Conservation (phyloP, 2,329 filamentous ascomycete species). For the Fusarium sp. region DNA sequence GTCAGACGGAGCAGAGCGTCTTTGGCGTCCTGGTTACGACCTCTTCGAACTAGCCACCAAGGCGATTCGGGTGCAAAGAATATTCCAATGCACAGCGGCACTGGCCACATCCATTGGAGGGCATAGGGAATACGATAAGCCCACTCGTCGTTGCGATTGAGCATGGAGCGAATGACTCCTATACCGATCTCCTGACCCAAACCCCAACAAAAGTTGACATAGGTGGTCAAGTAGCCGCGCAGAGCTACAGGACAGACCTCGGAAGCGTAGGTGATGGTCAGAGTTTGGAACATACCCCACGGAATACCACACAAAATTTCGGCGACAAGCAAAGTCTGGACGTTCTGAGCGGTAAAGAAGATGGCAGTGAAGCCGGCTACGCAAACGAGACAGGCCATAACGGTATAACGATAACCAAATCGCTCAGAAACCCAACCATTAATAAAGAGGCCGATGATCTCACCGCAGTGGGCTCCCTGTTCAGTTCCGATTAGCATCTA, state of each 20-base stretch:
- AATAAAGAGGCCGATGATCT: conserved; percentile 73
- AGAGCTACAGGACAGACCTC: conserved; percentile 79
- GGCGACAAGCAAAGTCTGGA: conserved; percentile 67
- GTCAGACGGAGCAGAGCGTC: conserved; percentile 73
- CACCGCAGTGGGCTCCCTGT: conserved; percentile 66
- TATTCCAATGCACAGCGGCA: conserved; percentile 73
- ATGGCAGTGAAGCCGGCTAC: conserved; percentile 69
- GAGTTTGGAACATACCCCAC: conserved; percentile 68
- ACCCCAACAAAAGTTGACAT: conserved; percentile 82
- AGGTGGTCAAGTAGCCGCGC: conserved; percentile 77
- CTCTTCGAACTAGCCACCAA: conserved; percentile 80
- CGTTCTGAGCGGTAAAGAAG: conserved; percentile 72
- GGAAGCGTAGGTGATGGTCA: conserved; percentile 73
- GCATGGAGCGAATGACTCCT: conserved; percentile 76
- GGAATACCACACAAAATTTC: conserved; percentile 73
- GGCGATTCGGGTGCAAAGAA: conserved; percentile 76
- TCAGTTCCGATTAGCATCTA: conserved; percentile 35
- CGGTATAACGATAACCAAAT: conserved; percentile 74
- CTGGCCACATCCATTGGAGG: conserved; percentile 82
- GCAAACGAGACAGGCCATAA: conserved; percentile 66
- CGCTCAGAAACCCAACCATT: conserved; percentile 74
- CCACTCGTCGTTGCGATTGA: conserved; percentile 73
- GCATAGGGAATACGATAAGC: conserved; percentile 77
- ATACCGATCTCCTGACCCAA: conserved; percentile 79
- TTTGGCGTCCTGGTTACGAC: conserved; percentile 73